These are phyloP conservation scores for Serendipita vermifera DNA, from an alignment of 768 basidiomycete genomes.

Conservation along the genomic window DNA sequence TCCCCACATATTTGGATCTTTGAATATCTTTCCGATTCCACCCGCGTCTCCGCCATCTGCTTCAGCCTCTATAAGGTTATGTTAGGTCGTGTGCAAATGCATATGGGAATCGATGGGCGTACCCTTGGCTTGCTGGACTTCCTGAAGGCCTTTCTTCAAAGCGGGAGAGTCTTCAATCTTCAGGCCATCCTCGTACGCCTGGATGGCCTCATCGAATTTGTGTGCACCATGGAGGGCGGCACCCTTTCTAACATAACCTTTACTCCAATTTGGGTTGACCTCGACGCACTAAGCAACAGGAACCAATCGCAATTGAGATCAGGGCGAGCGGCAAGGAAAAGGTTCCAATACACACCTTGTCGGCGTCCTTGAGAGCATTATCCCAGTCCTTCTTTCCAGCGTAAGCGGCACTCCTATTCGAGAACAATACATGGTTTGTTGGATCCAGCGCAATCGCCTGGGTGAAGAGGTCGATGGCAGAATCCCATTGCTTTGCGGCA, in stretches of 20 bases:
- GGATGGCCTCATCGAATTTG: slow-evolving; percentile 70
- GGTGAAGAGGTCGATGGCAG: slow-evolving; percentile 69
- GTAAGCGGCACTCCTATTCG: slow-evolving; percentile 84
- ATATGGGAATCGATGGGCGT: slow-evolving; percentile 17
- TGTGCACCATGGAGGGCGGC: slow-evolving; percentile 80
- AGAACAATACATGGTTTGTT: slow-evolving; percentile 77
- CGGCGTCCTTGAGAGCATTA: slow-evolving; percentile 74
- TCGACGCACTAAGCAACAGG: slow-evolving; percentile 48
- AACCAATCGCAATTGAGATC: neutral
- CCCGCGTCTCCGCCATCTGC: slow-evolving; percentile 31
- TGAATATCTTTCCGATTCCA: slow-evolving; percentile 65
- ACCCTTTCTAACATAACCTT: slow-evolving; percentile 85
- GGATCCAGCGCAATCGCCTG: slow-evolving; percentile 76
- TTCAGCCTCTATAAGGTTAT: slow-evolving; percentile 25
- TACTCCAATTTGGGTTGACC: slow-evolving; percentile 70
- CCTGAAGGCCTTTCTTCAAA: slow-evolving; percentile 74
- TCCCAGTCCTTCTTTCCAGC: slow-evolving; percentile 71
- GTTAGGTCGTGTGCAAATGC: neutral
- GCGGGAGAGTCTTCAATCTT: slow-evolving; percentile 72
- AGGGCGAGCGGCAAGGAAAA: neutral
- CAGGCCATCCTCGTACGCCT: slow-evolving; percentile 69
- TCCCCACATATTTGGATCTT: slow-evolving; percentile 66
- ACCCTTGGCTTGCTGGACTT: slow-evolving; percentile 80
- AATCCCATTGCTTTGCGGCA: slow-evolving; percentile 81
- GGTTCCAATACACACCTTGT: slow-evolving; percentile 52